Conservation (phyloP, 2,329 filamentous ascomycete genomes). For the Raffaelea arxii region DNA sequence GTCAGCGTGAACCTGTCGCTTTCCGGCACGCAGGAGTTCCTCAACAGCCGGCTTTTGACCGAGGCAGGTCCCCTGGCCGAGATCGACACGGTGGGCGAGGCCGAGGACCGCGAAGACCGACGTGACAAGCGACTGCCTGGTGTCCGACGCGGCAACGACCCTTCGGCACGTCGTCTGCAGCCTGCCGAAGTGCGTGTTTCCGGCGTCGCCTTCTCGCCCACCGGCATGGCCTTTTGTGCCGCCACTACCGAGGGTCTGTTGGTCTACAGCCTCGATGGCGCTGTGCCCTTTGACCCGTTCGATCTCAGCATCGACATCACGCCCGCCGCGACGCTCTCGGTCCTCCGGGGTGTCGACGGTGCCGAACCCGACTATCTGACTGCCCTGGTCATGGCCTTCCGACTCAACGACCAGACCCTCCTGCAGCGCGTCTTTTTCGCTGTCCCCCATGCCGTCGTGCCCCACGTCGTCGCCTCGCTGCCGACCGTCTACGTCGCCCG, state of each 20-base stretch:
- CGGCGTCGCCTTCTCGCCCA: conserved; percentile 77
- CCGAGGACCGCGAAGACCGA: conserved; percentile 79
- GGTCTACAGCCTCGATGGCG: conserved; percentile 82
- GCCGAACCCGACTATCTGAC: conserved; percentile 65
- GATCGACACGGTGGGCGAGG: conserved; percentile 82
- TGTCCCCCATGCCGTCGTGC: conserved; percentile 65
- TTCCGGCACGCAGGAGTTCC: conserved; percentile 91
- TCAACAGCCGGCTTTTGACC: conserved; percentile 85
- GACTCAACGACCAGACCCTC: conserved; percentile 76
- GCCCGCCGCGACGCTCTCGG: conserved; percentile 67
- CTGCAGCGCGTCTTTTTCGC: conserved; percentile 79
- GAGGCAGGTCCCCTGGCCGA: conserved; percentile 78
- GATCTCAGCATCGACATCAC: conserved; percentile 93
- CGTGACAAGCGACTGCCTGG: conserved; percentile 74
- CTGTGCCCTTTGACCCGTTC: conserved; percentile 85
- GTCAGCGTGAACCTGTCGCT: conserved; percentile 93
- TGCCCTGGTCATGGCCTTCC: conserved; percentile 93
- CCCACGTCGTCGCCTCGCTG: conserved; percentile 67
- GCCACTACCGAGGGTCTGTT: conserved; percentile 90
- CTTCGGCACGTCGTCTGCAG: conserved; percentile 59
- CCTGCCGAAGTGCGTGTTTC: conserved; percentile 77
- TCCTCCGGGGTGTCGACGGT: conserved; percentile 37
- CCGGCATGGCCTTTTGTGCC: conserved; percentile 84
- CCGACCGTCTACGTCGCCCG: conserved; percentile 80
- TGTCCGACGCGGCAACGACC: conserved; percentile 73